Evolutionary conservation across 148 eudicot genomes (phyloP).

Genomic region (Diospyros kaki): DNA sequence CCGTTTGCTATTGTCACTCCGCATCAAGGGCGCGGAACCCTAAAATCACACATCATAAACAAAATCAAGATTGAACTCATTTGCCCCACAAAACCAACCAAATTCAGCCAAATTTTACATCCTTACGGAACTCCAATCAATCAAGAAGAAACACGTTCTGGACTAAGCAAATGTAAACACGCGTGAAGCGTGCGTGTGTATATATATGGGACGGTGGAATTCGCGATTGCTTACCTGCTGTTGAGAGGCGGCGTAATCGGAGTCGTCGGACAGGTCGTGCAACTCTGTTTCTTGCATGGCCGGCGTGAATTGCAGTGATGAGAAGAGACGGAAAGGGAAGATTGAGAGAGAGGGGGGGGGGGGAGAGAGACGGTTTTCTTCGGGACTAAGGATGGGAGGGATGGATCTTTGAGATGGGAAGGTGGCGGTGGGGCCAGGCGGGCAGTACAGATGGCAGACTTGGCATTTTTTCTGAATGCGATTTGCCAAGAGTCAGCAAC

Average conservation of each 20-base stretch:
- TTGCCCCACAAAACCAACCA: neutral
- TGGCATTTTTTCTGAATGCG: no score
- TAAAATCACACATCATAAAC: neutral
- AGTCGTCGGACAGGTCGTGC: constrained; percentile 48
- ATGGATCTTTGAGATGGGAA: no score
- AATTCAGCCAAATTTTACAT: neutral
- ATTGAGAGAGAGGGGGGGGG: neutral
- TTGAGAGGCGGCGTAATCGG: constrained; percentile 51
- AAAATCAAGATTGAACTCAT: constrained; percentile 2
- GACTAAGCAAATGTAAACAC: neutral
- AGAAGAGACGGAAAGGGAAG: neutral
- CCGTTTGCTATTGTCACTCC: constrained; percentile 43
- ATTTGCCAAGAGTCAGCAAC: no score
- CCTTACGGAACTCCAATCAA: neutral
- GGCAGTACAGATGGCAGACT: no score
- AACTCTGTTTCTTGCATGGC: constrained; percentile 43
- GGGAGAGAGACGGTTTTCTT: neutral
- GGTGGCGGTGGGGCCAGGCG: no score
- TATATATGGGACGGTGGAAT: neutral
- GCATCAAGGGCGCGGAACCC: constrained; percentile 32
- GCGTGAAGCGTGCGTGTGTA: neutral
- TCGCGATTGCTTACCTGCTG: constrained; percentile 30
- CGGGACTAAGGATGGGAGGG: neutral
- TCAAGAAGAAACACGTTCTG: neutral
- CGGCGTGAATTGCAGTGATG: neutral